phyloP scores from a whole-genome alignment of 2,329 filamentous ascomycete genomes.

The Ophidiomyces ophidiicola region DNA sequence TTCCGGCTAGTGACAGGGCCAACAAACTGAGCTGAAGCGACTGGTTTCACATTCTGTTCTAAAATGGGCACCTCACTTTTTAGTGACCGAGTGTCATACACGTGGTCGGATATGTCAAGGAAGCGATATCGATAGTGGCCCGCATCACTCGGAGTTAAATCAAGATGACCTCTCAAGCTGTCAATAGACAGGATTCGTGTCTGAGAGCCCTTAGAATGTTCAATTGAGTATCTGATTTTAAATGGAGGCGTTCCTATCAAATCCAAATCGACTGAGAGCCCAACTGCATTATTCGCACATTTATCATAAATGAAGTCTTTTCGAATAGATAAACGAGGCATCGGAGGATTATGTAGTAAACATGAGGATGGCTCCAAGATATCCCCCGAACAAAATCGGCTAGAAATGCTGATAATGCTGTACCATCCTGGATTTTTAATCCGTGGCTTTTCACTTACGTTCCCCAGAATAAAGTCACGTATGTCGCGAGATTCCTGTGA shows the following conservation, averaged over 20 bases:
- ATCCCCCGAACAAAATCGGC: slow-evolving; percentile 72
- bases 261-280: slow-evolving; percentile 76
- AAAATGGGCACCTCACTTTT: slow-evolving; percentile 51
- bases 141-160: slow-evolving; percentile 67
- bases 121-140: slow-evolving; percentile 84
- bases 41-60: slow-evolving; percentile 85
- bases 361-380: slow-evolving; percentile 91
- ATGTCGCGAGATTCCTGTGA: slow-evolving; percentile 45
- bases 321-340: slow-evolving; percentile 63
- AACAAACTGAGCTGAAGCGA: slow-evolving; percentile 63
- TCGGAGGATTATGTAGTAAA: slow-evolving; percentile 76
- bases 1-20: slow-evolving; percentile 44
- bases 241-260: slow-evolving; percentile 89
- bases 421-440: slow-evolving; percentile 77
- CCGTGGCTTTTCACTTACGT: slow-evolving; percentile 48
- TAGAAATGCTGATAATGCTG: slow-evolving; percentile 66
- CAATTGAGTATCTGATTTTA: slow-evolving; percentile 62
- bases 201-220: slow-evolving; percentile 45
- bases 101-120: slow-evolving; percentile 62
- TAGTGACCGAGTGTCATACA: slow-evolving; percentile 59
- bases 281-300: slow-evolving; percentile 86
- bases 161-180: slow-evolving; percentile 70
- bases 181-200: slow-evolving; percentile 46
- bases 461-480: slow-evolving; percentile 46
- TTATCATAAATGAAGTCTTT: slow-evolving; percentile 82